Evolutionary conservation across 148 eudicot genomes (phyloP).

Genomic region (Camellia granthamiana): DNA sequence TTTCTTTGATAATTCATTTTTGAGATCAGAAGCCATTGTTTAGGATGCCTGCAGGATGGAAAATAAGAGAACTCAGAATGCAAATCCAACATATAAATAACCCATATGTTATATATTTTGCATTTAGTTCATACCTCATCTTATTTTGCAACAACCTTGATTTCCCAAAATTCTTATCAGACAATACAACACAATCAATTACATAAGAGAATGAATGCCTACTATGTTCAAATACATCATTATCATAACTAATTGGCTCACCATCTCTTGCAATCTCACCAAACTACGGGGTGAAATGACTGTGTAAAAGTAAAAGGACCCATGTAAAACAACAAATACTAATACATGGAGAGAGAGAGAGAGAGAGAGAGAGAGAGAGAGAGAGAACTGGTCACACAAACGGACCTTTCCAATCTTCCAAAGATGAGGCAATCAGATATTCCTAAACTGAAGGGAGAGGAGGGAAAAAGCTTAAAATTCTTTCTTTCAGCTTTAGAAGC

Average conservation of each 20-base stretch:
- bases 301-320: not conserved
- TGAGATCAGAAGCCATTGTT: conserved; percentile 42
- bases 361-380: conserved; percentile 10
- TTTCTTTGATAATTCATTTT: conserved; percentile 50
- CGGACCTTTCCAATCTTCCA: not conserved
- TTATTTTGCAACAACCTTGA: not conserved
- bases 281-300: not conserved
- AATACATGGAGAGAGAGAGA: no score
- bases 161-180: not conserved
- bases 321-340: not conserved
- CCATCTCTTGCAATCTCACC: not conserved
- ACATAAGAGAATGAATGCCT: not conserved
- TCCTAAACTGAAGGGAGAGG: not conserved
- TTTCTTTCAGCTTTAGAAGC: not conserved
- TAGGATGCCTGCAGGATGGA: conserved; percentile 16
- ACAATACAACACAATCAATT: not conserved
- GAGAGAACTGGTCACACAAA: not conserved
- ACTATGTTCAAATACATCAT: not conserved
- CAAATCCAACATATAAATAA: conserved; percentile 8
- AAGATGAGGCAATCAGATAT: not conserved
- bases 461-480: not conserved
- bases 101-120: not conserved
- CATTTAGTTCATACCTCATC: not conserved
- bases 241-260: not conserved
- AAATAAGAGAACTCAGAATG: not conserved